Evolutionary conservation across 805 yeast species (phyloP).

Genomic region (Kazachstania psychrophila): DNA sequence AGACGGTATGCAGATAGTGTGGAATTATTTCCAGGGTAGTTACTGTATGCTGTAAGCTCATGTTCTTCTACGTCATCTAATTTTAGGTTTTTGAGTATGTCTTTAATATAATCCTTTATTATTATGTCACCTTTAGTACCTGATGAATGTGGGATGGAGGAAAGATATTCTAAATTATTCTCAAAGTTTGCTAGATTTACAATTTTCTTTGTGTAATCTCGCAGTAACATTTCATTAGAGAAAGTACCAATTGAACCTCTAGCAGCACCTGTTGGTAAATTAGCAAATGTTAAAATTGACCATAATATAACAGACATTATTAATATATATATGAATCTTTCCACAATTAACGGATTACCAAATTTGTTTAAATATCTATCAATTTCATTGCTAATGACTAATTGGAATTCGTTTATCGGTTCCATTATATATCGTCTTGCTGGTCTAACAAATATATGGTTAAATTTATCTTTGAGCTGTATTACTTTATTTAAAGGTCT

Average conservation of each 20-base stretch:
- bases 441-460: conserved; percentile 4
- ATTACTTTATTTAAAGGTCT: conserved; percentile 1
- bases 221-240: conserved; percentile 45
- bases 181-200: conserved; percentile 51
- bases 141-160: conserved; percentile 71
- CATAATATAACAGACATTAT: conserved; percentile 47
- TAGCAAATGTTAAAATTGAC: conserved; percentile 44
- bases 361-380: conserved; percentile 51
- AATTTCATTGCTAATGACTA: conserved; percentile 24
- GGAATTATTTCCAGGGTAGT: conserved; percentile 45
- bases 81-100: conserved; percentile 47
- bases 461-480: conserved; percentile 14
- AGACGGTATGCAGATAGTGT: conserved; percentile 15
- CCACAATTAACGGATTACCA: conserved; percentile 77
- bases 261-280: conserved; percentile 35
- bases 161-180: conserved; percentile 56
- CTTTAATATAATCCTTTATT: conserved; percentile 54
- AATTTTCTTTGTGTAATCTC: conserved; percentile 36
- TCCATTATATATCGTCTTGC: conserved; percentile 19
- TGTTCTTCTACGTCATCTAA: conserved; percentile 32
- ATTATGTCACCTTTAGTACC: conserved; percentile 82
- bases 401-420: conserved; percentile 28
- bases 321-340: conserved; percentile 59
- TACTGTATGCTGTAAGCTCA: conserved; percentile 46
- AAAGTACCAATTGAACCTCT: conserved; percentile 39